Evolutionary conservation across 2,329 filamentous ascomycete species (phyloP), one percentile per base, ranked within the genome.

Genomic region (Catunica adiposa): DNA sequence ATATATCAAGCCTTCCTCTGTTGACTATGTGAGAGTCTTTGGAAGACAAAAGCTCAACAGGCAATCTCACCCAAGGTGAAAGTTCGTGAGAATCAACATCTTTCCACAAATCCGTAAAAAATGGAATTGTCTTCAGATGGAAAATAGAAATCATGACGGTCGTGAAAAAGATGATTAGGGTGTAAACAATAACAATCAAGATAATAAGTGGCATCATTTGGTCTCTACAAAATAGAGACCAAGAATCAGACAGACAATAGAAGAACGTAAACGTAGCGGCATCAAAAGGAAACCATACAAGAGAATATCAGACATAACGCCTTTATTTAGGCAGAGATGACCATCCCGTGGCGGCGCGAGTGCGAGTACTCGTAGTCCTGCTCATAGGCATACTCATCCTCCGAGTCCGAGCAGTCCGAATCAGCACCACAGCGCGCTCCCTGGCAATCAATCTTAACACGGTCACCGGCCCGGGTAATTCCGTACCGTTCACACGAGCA

Each of bases 401-500:
- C 79, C 54, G 73, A 78, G 60, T 84, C 80, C 3, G 54, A 54
- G 40, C 57, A 58, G 61, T 78, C 79, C 72, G 86, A 92, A 40
- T 58, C 55, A 5, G 14, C 2, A 65, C 87, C 86, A 71, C 90
- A 96, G 67, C 87, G 83, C 60, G 82, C 75, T 63, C 90, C 90
- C 63, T 89, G 89, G 66, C 90, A 97, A 79, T 96, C 89, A 69
- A 96, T 82, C 79, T 90, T 92, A 78, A 97, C 85, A 65, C 89
- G 83, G 70, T 94, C 85, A 66, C 89, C 89, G 69, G 84, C 83
- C 72, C 89, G 86, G 61, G 89, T 96, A 75, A 97, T 94, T 64
- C 89, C 90, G 74, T 92, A 96, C 73, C 89, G 86, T 70, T 96
- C 88, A 73, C 90, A 97, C 61, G 84, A 89, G 80, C 92, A 97